Conservation (phyloP, 257 asterid genomes). For the Plantago elongata region DNA sequence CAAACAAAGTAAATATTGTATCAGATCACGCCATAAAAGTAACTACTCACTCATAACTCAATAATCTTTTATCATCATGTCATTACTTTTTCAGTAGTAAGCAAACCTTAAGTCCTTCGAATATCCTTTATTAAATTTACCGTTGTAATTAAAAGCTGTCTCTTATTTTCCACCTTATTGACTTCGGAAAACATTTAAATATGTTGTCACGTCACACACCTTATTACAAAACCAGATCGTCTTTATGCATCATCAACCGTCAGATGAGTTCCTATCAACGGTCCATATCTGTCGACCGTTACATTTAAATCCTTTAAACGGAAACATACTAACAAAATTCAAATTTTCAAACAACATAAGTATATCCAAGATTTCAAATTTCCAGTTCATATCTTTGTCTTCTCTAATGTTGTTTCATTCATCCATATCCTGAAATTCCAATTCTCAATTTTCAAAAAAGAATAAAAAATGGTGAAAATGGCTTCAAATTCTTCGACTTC, state of each 20-base stretch:
- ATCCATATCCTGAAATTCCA: constrained; percentile 17
- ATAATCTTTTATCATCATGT: neutral
- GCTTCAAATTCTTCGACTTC: constrained; percentile 57
- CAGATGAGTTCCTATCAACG: constrained; percentile 39
- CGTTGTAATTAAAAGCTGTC: constrained; percentile 38
- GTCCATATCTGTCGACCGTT: constrained; percentile 62
- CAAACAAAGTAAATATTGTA: neutral
- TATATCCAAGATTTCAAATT: constrained; percentile 13
- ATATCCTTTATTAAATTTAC: constrained; percentile 34
- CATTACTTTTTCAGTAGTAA: constrained; percentile 7
- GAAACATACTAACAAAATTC: constrained; percentile 13
- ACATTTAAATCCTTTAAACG: constrained; percentile 19
- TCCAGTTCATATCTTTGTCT: neutral
- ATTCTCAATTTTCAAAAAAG: neutral
- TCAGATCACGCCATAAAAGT: neutral
- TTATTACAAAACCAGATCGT: constrained; percentile 32
- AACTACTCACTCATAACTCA: constrained; percentile 16
- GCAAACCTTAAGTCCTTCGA: constrained; percentile 18
- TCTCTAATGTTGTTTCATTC: constrained; percentile 1
- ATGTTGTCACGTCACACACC: constrained; percentile 29
- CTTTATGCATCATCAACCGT: constrained; percentile 29
- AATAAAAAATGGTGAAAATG: constrained; percentile 51
- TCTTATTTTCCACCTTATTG: constrained; percentile 16
- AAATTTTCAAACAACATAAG: constrained; percentile 25
- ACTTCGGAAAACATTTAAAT: constrained; percentile 5